Evolutionary conservation across 306 rosid species (phyloP).

Genomic region (Cyclanthera cordifolia): DNA sequence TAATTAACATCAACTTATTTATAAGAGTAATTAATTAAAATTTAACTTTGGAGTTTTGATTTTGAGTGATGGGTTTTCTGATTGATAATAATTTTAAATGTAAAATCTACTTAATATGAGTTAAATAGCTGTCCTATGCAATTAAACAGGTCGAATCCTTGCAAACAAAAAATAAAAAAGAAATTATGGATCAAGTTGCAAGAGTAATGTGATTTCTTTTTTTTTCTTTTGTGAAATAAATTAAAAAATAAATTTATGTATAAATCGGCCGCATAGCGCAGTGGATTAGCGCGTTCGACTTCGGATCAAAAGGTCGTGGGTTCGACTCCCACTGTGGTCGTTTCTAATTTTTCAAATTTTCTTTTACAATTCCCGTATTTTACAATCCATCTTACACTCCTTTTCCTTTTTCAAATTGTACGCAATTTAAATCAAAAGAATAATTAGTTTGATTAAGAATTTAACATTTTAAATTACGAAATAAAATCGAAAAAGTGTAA

Average conservation of each 20-base stretch:
- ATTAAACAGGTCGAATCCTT: too few relatives aligned
- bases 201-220: background rate
- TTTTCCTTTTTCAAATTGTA: background rate
- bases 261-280: conserved; percentile 1
- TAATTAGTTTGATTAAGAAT: background rate
- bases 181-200: background rate
- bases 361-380: background rate
- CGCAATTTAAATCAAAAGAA: background rate
- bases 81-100: too few relatives aligned
- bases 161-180: too few relatives aligned
- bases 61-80: too few relatives aligned
- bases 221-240: too few relatives aligned
- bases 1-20: background rate
- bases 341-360: background rate
- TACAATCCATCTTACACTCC: too few relatives aligned
- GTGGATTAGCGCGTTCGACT: conserved; percentile 16
- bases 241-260: rapidly evolving
- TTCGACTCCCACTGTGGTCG: conserved; percentile 18
- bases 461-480: background rate
- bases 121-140: too few relatives aligned
- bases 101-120: too few relatives aligned
- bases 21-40: background rate
- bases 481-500: too few relatives aligned
- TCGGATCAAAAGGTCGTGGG: conserved; percentile 20
- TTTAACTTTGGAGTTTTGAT: background rate